Conservation (phyloP, 352 stramenopile species). For the Phytophthora sojae region DNA sequence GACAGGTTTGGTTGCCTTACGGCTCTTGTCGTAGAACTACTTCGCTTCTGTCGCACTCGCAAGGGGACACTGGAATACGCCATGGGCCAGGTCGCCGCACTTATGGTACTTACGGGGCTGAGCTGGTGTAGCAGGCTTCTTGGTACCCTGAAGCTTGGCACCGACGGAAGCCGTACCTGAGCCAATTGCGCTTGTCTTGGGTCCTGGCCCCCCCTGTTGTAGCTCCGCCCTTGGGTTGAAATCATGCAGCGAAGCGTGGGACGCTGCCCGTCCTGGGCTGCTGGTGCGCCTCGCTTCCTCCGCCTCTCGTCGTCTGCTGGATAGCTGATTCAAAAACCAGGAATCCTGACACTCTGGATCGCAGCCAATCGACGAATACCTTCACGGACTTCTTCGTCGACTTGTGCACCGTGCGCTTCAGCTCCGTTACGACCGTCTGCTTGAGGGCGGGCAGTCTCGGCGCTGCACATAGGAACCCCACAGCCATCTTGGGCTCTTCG, state of each 20-base stretch:
- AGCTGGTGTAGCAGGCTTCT: neutral
- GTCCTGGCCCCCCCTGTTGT: no score
- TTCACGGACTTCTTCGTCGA: constrained; percentile 9
- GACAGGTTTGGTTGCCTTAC: neutral
- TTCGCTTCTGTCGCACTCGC: no score
- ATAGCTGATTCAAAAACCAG: constrained; percentile 2
- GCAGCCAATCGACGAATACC: constrained; percentile 12
- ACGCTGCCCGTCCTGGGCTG: no score
- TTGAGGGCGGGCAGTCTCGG: neutral
- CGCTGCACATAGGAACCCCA: constrained; percentile 9
- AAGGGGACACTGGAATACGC: neutral
- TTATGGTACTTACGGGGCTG: neutral
- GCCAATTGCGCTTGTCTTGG: no score
- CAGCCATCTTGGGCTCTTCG: constrained; percentile 7
- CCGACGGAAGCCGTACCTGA: no score
- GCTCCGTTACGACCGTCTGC: constrained; percentile 2
- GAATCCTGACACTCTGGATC: neutral
- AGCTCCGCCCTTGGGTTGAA: no score
- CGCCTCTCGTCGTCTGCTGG: neutral
- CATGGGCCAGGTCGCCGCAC: neutral
- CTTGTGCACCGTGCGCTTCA: constrained; percentile 1
- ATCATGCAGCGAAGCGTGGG: no score
- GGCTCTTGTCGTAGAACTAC: neutral
- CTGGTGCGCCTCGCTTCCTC: neutral
- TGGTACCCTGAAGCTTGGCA: neutral